Percentiles rank a stretch among this genome's conserved stretches.
These are phyloP conservation scores for Petasospora rhodanensis DNA, from an alignment of 1,139 yeast species.

Conservation along the genomic window DNA sequence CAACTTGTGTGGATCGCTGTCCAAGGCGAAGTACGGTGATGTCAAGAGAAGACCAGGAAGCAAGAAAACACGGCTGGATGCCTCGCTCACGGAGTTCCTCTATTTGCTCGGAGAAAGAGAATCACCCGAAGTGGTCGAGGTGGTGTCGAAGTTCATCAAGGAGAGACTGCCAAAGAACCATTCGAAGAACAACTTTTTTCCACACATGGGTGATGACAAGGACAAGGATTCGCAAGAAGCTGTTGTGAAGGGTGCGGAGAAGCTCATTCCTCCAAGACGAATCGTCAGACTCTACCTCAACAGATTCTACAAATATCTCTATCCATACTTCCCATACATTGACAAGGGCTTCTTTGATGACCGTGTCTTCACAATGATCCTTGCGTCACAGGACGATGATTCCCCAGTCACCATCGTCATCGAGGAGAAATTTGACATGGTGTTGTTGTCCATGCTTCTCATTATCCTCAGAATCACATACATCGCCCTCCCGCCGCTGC, in stretches of 20 bases:
- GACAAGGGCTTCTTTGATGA: conserved; percentile 33
- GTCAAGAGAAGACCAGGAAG: conserved; percentile 6
- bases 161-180: conserved; percentile 15
- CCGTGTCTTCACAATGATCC: conserved; percentile 16
- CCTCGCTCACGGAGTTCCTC: conserved; percentile 17
- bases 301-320: conserved; percentile 36
- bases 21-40: conserved; percentile 12
- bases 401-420: conserved; percentile 22
- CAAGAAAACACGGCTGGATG: conserved; percentile 20
- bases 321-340: conserved; percentile 43
- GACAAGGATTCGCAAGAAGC: conserved; percentile 3
- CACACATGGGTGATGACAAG: conserved; percentile 8
- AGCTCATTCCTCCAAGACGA: conserved; percentile 32
- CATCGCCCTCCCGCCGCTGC: conserved; percentile 25
- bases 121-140: conserved; percentile 17
- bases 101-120: conserved; percentile 19
- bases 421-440: conserved; percentile 35
- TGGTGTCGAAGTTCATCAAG: conserved; percentile 16
- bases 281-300: conserved; percentile 33
- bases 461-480: conserved; percentile 40
- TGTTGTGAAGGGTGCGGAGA: conserved; percentile 23
- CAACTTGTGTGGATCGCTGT: conserved; percentile 16
- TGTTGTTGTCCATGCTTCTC: conserved; percentile 37
- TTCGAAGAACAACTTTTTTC: conserved; percentile 6
- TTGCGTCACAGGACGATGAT: conserved; percentile 16